Base-by-base conservation (phyloP, 495 filamentous ascomycete species). In the Tuber indicum region DNA sequence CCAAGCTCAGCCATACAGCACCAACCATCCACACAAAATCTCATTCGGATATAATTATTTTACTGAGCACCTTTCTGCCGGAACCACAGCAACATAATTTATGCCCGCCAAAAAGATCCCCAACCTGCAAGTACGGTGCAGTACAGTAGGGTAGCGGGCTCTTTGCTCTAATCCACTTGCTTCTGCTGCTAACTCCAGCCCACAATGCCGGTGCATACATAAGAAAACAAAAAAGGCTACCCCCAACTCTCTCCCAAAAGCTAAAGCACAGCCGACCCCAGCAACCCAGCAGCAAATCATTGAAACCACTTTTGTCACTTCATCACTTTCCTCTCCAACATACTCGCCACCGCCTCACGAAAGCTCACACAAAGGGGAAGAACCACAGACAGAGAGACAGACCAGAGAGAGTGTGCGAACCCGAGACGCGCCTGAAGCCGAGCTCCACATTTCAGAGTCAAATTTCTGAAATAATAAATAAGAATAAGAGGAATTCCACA, bases 371-470 rank as follows among this genome's bases (percentile, higher is more conserved):
- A 36, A 66, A 26, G 17, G 17, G n/a, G n/a, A 26, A 16, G 52
- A 32, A 32, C 75, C 45, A 41, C 39, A 3, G 39, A 41, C 39
- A 41, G 39, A 74, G 42, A 21, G 47, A 32, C 32, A 52, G 44
- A 41, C 58, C 49, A 71, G 71, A 49, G 39, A 71, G 71, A 49
- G 39, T 74, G 36, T 69, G 75, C 72, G 45, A 70, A 78, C 46
- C 74, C 76, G 78, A 80, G 78, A 76, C 78, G 79, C 3, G 62
- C 47, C 78, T 74, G 71, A 80, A 69, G 52, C n/a, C 52, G 52
- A 66, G 26, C 26, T 66, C 58, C 78, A 75, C 77, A 74, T 80
- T 70, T 79, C 58, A 78, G 76, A 39, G 21, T 26, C 26, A 66
- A 66, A 62, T 58, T 58, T n/a, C 49, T n/a, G 49, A 23, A 23